These are phyloP conservation scores for Pontederia crassipes DNA, from an alignment of 176 grass and related monocot genomes.

Conservation along the genomic window DNA sequence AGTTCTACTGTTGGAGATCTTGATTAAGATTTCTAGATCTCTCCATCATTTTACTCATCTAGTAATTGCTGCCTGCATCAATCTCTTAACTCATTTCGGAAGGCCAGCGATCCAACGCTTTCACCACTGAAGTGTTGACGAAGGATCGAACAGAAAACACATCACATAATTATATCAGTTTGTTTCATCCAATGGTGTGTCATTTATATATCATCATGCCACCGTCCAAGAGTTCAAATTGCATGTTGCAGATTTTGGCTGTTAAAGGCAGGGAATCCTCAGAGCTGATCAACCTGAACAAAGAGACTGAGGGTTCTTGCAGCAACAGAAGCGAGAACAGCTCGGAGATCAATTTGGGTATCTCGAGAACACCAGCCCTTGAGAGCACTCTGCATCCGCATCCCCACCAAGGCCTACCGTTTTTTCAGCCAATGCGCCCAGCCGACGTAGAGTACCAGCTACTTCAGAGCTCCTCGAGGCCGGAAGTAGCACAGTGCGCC, in stretches of 20 bases:
- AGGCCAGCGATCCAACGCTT: too few species aligned
- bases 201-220: too few species aligned
- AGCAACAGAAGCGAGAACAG: constrained; percentile 8
- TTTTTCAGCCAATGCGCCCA: background rate
- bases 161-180: too few species aligned
- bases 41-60: too few species aligned
- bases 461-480: background rate
- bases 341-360: constrained; percentile 7
- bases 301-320: constrained; percentile 6
- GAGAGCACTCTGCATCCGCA: constrained; percentile 1
- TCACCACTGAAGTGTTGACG: too few species aligned
- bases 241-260: background rate
- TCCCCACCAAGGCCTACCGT: background rate
- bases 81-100: too few species aligned
- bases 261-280: background rate
- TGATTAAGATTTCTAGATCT: too few species aligned
- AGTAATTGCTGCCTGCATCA: too few species aligned
- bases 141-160: too few species aligned
- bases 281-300: constrained; percentile 10
- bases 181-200: too few species aligned
- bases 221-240: background rate
- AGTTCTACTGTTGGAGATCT: too few species aligned
- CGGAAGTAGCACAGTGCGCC: background rate
- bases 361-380: background rate
- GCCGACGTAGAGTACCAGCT: background rate